phyloP scores from a whole-genome alignment of 2,329 filamentous ascomycete species.

The Fusarium nelsonii region DNA sequence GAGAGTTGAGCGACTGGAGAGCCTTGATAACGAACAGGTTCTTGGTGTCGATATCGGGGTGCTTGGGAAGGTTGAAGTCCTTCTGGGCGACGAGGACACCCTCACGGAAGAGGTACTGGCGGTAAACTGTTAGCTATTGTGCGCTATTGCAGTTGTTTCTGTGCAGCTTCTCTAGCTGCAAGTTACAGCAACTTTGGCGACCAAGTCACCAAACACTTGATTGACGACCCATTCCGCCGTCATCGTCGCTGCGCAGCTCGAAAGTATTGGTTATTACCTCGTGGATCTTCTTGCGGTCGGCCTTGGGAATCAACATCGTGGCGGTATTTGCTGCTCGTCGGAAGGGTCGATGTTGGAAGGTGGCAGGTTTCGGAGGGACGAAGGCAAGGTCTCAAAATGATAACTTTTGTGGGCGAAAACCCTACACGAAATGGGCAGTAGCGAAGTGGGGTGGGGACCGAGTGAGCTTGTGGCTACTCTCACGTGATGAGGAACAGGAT shows the following conservation, averaged over 20 bases:
- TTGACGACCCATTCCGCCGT: slow-evolving; percentile 17
- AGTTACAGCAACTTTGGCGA: no score
- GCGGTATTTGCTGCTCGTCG: slow-evolving; percentile 60
- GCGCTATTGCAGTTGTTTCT: slow-evolving; percentile 24
- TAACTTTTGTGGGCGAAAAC: slow-evolving; percentile 62
- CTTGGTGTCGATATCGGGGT: slow-evolving; percentile 98
- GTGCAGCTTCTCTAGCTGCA: slow-evolving; percentile 25
- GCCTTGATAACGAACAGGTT: slow-evolving; percentile 99
- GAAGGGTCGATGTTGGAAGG: slow-evolving; percentile 64
- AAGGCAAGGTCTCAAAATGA: slow-evolving; percentile 58
- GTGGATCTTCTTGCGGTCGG: slow-evolving; percentile 99
- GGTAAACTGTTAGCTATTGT: slow-evolving; percentile 44
- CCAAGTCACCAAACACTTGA: no score
- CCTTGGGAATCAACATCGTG: slow-evolving; percentile 99
- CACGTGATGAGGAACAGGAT: slow-evolving; percentile 52
- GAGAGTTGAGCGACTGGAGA: slow-evolving; percentile 96
- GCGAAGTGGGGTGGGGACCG: slow-evolving; percentile 51
- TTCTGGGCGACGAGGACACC: slow-evolving; percentile 97
- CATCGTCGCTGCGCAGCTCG: slow-evolving; percentile 23
- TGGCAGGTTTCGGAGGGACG: slow-evolving; percentile 55
- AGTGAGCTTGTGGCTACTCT: slow-evolving; percentile 44
- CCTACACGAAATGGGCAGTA: slow-evolving; percentile 54
- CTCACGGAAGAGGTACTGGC: slow-evolving; percentile 94
- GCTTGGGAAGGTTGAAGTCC: slow-evolving; percentile 98
- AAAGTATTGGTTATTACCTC: slow-evolving; percentile 62